Base-by-base conservation (phyloP, 2,329 filamentous ascomycete genomes). In the Penicillium sp. region DNA sequence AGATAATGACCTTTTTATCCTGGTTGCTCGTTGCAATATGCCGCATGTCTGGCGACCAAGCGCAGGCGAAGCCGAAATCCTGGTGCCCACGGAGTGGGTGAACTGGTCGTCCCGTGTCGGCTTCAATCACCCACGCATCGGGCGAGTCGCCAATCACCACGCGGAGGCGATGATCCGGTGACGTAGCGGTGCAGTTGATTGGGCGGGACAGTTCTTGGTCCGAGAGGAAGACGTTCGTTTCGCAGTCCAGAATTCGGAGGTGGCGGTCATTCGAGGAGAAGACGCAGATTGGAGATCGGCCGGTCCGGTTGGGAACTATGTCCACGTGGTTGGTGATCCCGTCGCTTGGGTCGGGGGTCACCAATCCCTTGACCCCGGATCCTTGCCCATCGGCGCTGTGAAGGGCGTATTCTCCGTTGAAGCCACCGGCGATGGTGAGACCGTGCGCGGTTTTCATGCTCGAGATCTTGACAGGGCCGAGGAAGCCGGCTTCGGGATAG, bases 321-420 rank as follows among this genome's bases (percentile, higher is more conserved):
- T 85, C 80, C 54, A 85, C 76, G 62, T 86, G 82, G 55, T 84
- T 86, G 16, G 83, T 83, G 57, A 85, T 84, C 31, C 78, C 80
- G 36, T 81, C 70, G 40, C 59, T 79, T 56, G 75, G 72, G 31
- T 64, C 62, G 0, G 63, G 63, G 1, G 63, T 63, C 16, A 63
- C 60, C 2, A 59, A 56, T 14, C 79, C 75, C 48, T 77, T 74
- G 8, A 79, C 80, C 33, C 83, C 78, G 51, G 75, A 73, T 39
- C 82, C 81, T 51, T 79, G 71, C 0, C 70, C 73, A 7, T 67
- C 67, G 5, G 58, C 60, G 21, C 72, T 67, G 13, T 75, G 76
- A 26, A 85, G 66, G 19, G 80, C 79, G 61, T 85, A 86, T 65
- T 85, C 81, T 19, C 83, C 83, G 19, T 75, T 71, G 60, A 85